phyloP scores from a whole-genome alignment of 352 stramenopile species.

The Phytophthora cryptogea region DNA sequence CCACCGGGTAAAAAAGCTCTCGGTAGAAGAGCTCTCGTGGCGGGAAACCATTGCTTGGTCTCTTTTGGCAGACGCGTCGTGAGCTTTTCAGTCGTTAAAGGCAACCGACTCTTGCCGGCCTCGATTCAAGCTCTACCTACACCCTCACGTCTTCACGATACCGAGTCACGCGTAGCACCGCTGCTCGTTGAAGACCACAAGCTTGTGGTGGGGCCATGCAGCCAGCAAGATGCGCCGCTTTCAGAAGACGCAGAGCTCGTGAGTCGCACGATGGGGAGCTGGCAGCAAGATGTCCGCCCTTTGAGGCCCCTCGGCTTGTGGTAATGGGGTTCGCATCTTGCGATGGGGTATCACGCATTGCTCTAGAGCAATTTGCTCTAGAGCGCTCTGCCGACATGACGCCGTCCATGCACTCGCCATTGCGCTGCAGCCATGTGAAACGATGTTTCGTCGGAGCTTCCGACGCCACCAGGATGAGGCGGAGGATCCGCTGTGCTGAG shows the following conservation, averaged over 20 bases:
- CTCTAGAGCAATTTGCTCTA: neutral
- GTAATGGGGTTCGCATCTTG: slow-evolving; percentile 11
- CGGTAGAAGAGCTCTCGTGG: slow-evolving; percentile 21
- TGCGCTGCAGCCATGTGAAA: slow-evolving; percentile 1
- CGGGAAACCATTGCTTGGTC: slow-evolving; percentile 3
- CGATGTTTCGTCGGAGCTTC: neutral
- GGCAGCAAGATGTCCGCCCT: slow-evolving; percentile 20
- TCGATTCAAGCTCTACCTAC: neutral
- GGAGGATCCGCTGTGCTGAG: too few species aligned
- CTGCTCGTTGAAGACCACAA: slow-evolving; percentile 16
- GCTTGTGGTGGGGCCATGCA: slow-evolving; percentile 5
- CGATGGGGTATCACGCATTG: slow-evolving; percentile 9
- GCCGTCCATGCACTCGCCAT: slow-evolving; percentile 1
- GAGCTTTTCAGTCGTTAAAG: slow-evolving; percentile 10
- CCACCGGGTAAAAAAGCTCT: slow-evolving; percentile 20
- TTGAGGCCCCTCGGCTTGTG: neutral
- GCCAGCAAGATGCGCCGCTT: slow-evolving; percentile 19
- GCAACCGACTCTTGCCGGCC: slow-evolving; percentile 9
- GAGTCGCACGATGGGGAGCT: slow-evolving; percentile 15
- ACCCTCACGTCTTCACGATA: slow-evolving; percentile 20
- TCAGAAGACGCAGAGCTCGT: slow-evolving; percentile 9
- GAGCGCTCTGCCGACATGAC: neutral
- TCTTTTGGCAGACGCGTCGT: neutral
- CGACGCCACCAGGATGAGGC: neutral
- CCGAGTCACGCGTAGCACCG: slow-evolving; percentile 5